These are phyloP conservation scores for Umbelopsis vinacea DNA, from an alignment of 192 early-diverging fungal species.

Conservation along the genomic window DNA sequence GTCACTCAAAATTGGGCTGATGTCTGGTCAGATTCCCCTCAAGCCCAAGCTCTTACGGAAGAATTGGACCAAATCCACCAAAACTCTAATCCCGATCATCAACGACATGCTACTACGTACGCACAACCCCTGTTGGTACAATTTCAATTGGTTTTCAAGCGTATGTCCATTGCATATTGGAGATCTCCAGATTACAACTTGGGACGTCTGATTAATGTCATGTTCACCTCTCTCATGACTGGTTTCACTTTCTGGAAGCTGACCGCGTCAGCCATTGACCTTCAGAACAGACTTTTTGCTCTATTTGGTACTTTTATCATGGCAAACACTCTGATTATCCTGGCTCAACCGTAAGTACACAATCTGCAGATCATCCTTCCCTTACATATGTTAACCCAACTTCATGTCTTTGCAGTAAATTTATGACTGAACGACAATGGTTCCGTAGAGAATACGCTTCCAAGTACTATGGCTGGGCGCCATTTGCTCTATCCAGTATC, in stretches of 20 bases:
- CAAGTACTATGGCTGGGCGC: constrained; percentile 69
- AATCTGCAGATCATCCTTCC: not conserved
- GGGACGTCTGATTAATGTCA: constrained; percentile 64
- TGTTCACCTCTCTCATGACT: constrained; percentile 60
- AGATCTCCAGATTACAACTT: constrained; percentile 77
- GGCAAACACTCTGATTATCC: constrained; percentile 68
- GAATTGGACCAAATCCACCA: constrained; percentile 62
- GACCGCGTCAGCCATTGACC: constrained; percentile 52
- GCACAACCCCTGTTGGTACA: constrained; percentile 51
- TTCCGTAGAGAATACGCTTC: constrained; percentile 70
- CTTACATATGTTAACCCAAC: not conserved
- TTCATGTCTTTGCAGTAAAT: constrained; percentile 29
- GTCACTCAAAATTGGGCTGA: constrained; percentile 68
- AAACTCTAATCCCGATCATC: constrained; percentile 34
- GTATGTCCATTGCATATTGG: constrained; percentile 74
- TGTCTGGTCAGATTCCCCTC: constrained; percentile 66
- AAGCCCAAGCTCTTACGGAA: constrained; percentile 41
- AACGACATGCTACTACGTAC: constrained; percentile 40
- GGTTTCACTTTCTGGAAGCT: constrained; percentile 77
- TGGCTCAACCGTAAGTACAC: constrained; percentile 56
- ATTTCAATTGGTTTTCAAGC: constrained; percentile 60
- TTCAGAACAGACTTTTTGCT: constrained; percentile 72
- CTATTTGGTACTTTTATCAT: constrained; percentile 72
- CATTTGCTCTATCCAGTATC: constrained; percentile 68
- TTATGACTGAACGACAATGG: constrained; percentile 67